These are phyloP conservation scores for Monilinia aucupariae DNA, from an alignment of 2,329 filamentous ascomycete species.

Conservation along the genomic window DNA sequence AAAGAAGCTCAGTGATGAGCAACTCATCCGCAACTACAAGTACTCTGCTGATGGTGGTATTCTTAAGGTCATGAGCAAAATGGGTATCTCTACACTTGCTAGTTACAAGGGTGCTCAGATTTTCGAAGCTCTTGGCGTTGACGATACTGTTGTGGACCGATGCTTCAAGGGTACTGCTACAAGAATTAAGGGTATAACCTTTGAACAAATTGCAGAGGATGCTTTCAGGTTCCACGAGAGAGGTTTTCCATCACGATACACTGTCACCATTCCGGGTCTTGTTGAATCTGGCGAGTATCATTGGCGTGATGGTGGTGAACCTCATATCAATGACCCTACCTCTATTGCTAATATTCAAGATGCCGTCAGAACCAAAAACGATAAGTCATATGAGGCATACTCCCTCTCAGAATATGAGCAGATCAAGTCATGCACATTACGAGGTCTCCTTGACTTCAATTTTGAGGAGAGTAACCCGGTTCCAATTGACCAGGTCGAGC, in stretches of 20 bases:
- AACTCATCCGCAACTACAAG: conserved; percentile 92
- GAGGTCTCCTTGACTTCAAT: conserved; percentile 91
- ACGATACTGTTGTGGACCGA: conserved; percentile 84
- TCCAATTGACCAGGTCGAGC: conserved; percentile 93
- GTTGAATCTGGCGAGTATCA: conserved; percentile 95
- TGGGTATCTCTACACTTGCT: conserved; percentile 95
- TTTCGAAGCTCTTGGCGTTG: conserved; percentile 90
- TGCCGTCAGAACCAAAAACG: conserved; percentile 92
- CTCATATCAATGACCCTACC: conserved; percentile 89
- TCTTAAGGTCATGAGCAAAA: conserved; percentile 98
- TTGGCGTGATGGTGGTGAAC: conserved; percentile 93
- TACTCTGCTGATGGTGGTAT: conserved; percentile 95
- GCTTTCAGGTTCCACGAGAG: conserved; percentile 92
- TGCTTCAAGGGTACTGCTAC: conserved; percentile 94
- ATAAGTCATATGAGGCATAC: conserved; percentile 97
- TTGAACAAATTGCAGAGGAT: conserved; percentile 89
- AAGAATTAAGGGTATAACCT: conserved; percentile 89
- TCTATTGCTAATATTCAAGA: conserved; percentile 97
- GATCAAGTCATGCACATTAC: conserved; percentile 92
- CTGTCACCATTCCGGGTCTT: conserved; percentile 71
- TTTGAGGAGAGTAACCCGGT: conserved; percentile 82
- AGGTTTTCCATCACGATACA: conserved; percentile 77
- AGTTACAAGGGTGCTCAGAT: conserved; percentile 98
- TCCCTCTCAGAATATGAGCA: conserved; percentile 89
- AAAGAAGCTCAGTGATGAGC: conserved; percentile 77